phyloP scores from a whole-genome alignment of 2,329 filamentous ascomycete genomes.

The Helicocarpus griseus region DNA sequence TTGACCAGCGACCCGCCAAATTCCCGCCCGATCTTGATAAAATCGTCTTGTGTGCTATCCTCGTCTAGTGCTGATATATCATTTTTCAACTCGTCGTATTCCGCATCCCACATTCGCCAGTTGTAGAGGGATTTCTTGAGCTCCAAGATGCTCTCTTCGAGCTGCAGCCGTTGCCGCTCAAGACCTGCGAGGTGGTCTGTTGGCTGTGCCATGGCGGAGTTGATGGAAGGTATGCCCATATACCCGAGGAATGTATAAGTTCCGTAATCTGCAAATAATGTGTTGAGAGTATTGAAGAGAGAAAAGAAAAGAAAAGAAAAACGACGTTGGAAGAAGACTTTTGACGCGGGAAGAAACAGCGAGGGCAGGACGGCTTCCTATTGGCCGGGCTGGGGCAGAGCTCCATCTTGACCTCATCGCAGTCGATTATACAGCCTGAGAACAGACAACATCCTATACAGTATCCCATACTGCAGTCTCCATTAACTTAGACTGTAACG shows the following conservation, averaged over 20 bases:
- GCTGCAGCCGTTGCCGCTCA: slow-evolving; percentile 62
- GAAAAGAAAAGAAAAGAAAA: not conserved
- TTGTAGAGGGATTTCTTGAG: slow-evolving; percentile 68
- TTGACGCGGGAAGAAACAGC: not conserved
- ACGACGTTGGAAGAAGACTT: not conserved
- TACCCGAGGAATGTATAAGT: not conserved
- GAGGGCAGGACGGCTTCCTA: not conserved
- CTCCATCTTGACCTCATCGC: not conserved
- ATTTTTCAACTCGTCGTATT: slow-evolving; percentile 83
- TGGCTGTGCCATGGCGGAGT: slow-evolving; percentile 8
- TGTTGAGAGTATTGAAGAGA: not conserved
- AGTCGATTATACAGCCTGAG: not conserved
- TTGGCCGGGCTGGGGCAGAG: not conserved
- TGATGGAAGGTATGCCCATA: not conserved
- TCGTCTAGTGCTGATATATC: slow-evolving; percentile 55
- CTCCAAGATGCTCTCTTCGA: slow-evolving; percentile 66
- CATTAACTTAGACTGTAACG: not conserved
- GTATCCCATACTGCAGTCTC: not conserved
- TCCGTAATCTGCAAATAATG: too few relatives aligned
- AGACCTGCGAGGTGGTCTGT: slow-evolving; percentile 42
- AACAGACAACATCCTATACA: not conserved
- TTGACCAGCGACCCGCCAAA: slow-evolving; percentile 36
- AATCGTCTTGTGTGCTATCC: slow-evolving; percentile 42
- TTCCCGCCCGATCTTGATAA: slow-evolving; percentile 40
- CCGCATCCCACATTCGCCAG: slow-evolving; percentile 84